Conservation (phyloP, 1,284 basidiomycete species). For the Austroboletus novae-zelandiae region DNA sequence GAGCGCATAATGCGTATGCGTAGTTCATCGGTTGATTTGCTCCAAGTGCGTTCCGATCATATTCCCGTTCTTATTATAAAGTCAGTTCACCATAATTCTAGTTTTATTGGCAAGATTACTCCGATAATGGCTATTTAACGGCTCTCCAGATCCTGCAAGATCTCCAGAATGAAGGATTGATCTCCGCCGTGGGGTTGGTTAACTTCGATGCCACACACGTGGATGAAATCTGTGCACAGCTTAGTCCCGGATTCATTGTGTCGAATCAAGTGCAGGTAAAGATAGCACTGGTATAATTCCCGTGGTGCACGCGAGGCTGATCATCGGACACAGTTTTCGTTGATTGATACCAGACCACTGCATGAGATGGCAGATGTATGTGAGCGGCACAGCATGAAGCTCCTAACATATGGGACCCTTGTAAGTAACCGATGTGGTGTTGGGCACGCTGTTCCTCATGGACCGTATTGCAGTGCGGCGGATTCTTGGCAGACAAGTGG, state of each 20-base stretch:
- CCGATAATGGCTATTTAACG: constrained; percentile 63
- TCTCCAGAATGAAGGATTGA: constrained; percentile 59
- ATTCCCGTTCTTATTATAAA: not conserved
- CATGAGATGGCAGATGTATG: constrained; percentile 77
- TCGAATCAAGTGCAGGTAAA: constrained; percentile 81
- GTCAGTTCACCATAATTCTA: constrained; percentile 24
- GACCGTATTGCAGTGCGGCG: constrained; percentile 61
- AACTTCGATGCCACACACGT: constrained; percentile 76
- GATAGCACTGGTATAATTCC: not conserved
- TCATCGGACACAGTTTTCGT: constrained; percentile 58
- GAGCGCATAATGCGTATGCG: constrained; percentile 63
- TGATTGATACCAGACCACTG: constrained; percentile 74
- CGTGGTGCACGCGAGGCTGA: constrained; percentile 10
- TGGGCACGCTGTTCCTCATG: constrained; percentile 5
- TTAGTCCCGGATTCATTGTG: constrained; percentile 66
- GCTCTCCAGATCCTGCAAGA: constrained; percentile 60
- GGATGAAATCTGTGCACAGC: constrained; percentile 74
- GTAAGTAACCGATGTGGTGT: constrained; percentile 39
- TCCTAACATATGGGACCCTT: constrained; percentile 78
- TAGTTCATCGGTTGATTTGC: constrained; percentile 55
- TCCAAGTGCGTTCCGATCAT: constrained; percentile 55
- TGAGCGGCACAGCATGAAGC: constrained; percentile 65
- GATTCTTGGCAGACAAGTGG: constrained; percentile 78
- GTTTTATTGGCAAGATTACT: constrained; percentile 84
- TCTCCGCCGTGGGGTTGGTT: constrained; percentile 69